Evolutionary conservation across 2,329 filamentous ascomycete species (phyloP), one percentile per base, ranked within the genome.

Genomic region (Didymella sp.): DNA sequence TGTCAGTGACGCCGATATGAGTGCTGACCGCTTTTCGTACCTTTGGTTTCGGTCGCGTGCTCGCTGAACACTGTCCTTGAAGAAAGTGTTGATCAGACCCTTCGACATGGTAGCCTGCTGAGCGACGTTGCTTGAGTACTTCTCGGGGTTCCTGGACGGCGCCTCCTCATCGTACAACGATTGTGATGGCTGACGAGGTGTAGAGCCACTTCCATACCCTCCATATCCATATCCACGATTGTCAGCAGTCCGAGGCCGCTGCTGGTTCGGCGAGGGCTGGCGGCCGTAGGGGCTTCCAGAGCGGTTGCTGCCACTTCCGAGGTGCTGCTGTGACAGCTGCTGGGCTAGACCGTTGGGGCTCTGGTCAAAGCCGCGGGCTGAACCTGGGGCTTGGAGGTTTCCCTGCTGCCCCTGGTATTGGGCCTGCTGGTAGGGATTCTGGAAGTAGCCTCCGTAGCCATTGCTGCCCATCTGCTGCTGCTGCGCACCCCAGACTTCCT

Each of bases 31-130:
- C n/a, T n/a, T n/a, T n/a, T 44, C n/a, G 68, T 80, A 96, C 93
- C 93, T 90, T 77, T 96, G 88, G 77, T 99, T 99, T 57, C 95
- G 88, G 79, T 98, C 95, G 67, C 94, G 87, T 48, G 95, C 95
- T 69, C 95, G 87, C 82, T 96, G 94, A 53, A 99, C 96, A 75
- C 94, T 98, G 78, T 99, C 94, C 79, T 96, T 96, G 86, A 98
- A 99, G 82, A 98, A 98, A 68, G 86, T 84, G 71, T 86, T 86
- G 62, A 89, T 86, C 64, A 88, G 76, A 66, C 87, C 83, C 70
- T 87, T 87, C 43, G 86, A 85, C 51, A 87, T 83, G 72, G 87
- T 87, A 27, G 85, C 84, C 69, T 86, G 81, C 73, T 95, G 92
- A 54, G 89, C 87, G 35, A 96, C 90, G 72, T 90, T 91, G 72